Conservation (phyloP, 495 filamentous ascomycete species). For the Tuber melanosporum region DNA sequence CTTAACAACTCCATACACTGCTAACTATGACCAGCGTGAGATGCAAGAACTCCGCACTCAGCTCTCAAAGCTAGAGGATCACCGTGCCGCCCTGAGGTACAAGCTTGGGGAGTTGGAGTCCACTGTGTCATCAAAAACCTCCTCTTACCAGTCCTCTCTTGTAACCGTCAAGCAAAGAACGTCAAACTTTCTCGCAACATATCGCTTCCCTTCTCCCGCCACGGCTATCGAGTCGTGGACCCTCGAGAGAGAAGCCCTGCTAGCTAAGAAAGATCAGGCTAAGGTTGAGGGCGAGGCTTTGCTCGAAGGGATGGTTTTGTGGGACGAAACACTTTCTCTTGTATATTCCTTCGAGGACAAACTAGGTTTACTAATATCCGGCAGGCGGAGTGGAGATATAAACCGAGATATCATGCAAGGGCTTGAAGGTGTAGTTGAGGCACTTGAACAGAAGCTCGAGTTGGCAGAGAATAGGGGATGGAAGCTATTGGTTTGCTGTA, state of each 20-base stretch:
- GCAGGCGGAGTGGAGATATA: constrained; percentile 7
- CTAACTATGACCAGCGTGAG: constrained; percentile 9
- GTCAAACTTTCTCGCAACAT: constrained; percentile 20
- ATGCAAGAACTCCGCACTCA: constrained; percentile 20
- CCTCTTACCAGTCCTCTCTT: constrained; percentile 34
- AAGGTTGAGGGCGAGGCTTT: constrained; percentile 66
- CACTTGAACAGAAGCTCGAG: constrained; percentile 57
- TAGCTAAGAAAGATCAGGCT: constrained; percentile 54
- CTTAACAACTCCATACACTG: background rate
- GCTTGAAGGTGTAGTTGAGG: constrained; percentile 53
- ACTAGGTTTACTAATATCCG: constrained; percentile 51
- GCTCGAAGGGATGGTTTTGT: constrained; percentile 75
- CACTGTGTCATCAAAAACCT: constrained; percentile 27
- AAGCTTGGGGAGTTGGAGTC: constrained; percentile 53
- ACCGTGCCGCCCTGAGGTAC: constrained; percentile 36
- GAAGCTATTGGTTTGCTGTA: constrained; percentile 81
- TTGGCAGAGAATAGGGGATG: constrained; percentile 62
- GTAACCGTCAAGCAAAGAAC: constrained; percentile 18
- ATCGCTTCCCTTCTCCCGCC: constrained; percentile 21
- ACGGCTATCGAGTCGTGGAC: constrained; percentile 50
- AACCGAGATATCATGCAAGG: constrained; percentile 48
- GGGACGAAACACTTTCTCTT: constrained; percentile 62
- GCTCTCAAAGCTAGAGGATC: constrained; percentile 28
- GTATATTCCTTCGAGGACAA: constrained; percentile 63
- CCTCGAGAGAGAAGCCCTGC: constrained; percentile 55